Evolutionary conservation across 2,329 filamentous ascomycete species (phyloP).

Genomic region (Neurospora sp.): DNA sequence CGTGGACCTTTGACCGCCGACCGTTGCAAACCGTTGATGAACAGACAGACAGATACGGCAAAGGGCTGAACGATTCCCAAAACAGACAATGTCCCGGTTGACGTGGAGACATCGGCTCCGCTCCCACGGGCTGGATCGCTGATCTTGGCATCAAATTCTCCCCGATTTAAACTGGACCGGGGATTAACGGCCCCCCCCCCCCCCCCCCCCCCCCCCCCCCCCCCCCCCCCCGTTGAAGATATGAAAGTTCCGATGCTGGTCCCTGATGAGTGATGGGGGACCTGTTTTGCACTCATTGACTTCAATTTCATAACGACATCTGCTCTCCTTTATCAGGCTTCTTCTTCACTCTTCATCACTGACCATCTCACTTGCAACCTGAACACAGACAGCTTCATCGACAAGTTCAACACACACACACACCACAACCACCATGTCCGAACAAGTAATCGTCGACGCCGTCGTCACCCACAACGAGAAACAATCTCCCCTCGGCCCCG

Average conservation of each 20-base stretch:
- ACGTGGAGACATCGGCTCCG: background rate
- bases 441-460: background rate
- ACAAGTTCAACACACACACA: background rate
- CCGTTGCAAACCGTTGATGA: background rate
- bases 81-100: background rate
- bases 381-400: background rate
- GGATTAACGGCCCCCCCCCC: too few species aligned
- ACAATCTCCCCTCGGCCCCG: conserved; percentile 22
- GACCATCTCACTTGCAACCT: background rate
- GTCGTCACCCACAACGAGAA: background rate
- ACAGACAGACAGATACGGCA: background rate
- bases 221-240: background rate
- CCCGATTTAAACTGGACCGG: background rate
- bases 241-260: background rate
- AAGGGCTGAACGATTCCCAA: background rate
- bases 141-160: background rate
- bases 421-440: conserved; percentile 1
- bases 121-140: background rate
- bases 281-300: background rate
- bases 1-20: background rate
- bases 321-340: background rate
- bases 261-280: background rate
- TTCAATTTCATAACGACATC: background rate
- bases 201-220: too few species aligned
- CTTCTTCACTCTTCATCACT: background rate